A percentile compares a stretch with the other conserved stretches of the same genome.
Evolutionary conservation across 2,329 filamentous ascomycete genomes (phyloP).

Genomic region (Diaporthe humulicola): DNA sequence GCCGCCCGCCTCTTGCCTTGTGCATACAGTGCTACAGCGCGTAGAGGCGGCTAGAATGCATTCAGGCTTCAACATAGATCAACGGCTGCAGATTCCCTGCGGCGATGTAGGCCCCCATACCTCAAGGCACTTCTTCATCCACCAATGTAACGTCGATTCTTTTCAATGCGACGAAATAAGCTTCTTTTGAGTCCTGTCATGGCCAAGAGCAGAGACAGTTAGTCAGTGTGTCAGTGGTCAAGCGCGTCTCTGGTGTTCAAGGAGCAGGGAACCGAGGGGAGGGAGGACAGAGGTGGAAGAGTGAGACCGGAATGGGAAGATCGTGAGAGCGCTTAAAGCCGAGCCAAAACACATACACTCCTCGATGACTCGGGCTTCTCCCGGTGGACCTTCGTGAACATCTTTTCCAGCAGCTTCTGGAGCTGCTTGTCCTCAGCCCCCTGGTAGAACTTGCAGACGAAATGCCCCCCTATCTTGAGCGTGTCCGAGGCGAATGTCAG

Average conservation of each 20-base stretch:
- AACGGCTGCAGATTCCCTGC: neutral
- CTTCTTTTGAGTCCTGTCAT: constrained; percentile 82
- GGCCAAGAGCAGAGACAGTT: constrained; percentile 33
- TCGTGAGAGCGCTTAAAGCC: neutral
- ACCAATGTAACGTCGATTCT: constrained; percentile 66
- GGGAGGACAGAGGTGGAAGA: neutral
- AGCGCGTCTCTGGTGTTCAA: no score
- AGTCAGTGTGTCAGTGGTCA: neutral
- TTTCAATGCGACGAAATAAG: constrained; percentile 85
- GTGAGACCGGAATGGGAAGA: no score
- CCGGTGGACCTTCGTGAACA: constrained; percentile 85
- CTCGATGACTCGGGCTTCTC: constrained; percentile 95
- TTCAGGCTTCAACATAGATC: neutral
- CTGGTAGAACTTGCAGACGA: constrained; percentile 98
- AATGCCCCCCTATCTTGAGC: constrained; percentile 84
- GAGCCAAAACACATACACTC: constrained; percentile 69
- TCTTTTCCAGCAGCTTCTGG: constrained; percentile 78
- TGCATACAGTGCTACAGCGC: neutral
- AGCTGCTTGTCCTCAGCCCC: constrained; percentile 86
- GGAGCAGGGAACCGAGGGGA: constrained; percentile 31
- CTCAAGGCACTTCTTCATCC: constrained; percentile 39
- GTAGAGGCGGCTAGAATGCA: neutral
- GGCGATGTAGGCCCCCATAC: no score
- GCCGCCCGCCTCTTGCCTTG: no score
- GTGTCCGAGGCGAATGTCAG: constrained; percentile 89